Base-by-base conservation (phyloP, 2,329 filamentous ascomycete species). In the Beauveria caledonica region DNA sequence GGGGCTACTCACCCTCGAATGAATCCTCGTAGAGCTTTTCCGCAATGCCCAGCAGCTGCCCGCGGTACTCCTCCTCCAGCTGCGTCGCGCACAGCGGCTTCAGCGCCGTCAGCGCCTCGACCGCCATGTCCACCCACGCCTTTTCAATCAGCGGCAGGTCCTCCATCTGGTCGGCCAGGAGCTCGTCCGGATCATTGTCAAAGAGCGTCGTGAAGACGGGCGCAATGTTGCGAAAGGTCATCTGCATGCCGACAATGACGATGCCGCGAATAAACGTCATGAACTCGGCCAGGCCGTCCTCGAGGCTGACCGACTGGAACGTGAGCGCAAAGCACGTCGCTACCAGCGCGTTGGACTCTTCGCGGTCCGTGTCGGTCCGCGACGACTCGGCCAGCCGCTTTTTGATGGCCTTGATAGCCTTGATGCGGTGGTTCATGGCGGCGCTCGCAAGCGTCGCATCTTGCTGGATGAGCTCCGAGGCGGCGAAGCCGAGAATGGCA, bases 401-500 rank as follows among this genome's bases (percentile, higher is more conserved):
- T 69, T 86, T 85, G 65, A 86, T 82, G 6, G 82, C 79, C 62
- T 79, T 80, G 66, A 89, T 83, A 6, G 87, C 86, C 62, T 86
- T 82, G 57, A 87, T 74, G 21, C 86, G 83, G 69, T 89, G 86
- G 40, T 76, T 75, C 73, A 89, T 82, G 46, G 86, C 86, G 33
- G 81, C 78, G 15, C 79, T 74, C 15, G 79, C 71, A 19, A 88
- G 78, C 62, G 77, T 77, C 1, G 77, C 69, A 61, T 81, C 82
- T 0, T 75, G 70, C 4, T 73, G 72, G 65, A 80, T 78, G 5
- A 89, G 77, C 64, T 89, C 84, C 0, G 86, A 88, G 36, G 87
- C 87, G 1, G 86, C 79, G 62, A 88, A 79, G 13, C 85, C 86
- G 0, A 88, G 78, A 55, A 90, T 85, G 5, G 86, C 84, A 68